These are phyloP conservation scores for Wickerhamiella sergipiensis DNA, from an alignment of 805 yeast genomes.

Conservation along the genomic window DNA sequence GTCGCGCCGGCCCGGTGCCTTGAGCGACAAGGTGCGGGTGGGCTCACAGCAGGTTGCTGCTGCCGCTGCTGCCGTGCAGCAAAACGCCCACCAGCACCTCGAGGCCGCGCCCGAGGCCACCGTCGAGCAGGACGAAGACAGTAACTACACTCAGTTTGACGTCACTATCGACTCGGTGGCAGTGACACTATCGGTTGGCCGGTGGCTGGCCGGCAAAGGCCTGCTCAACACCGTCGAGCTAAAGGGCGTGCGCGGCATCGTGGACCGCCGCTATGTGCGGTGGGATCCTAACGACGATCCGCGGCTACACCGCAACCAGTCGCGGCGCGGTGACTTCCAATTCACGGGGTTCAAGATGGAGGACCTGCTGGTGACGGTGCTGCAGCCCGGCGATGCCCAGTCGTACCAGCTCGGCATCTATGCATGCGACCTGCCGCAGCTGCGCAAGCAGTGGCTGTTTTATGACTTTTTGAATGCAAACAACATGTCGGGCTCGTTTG, in stretches of 20 bases:
- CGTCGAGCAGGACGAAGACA: conserved; percentile 47
- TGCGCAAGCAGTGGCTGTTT: conserved; percentile 88
- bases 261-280: conserved; percentile 75
- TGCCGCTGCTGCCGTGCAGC: conserved; percentile 34
- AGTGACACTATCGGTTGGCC: conserved; percentile 63
- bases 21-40: conserved; percentile 38
- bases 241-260: conserved; percentile 79
- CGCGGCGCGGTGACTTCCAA: conserved; percentile 85
- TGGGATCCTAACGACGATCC: conserved; percentile 82
- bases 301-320: conserved; percentile 54
- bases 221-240: conserved; percentile 67
- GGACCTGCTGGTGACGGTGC: conserved; percentile 69
- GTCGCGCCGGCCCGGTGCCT: conserved; percentile 60
- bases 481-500: conserved; percentile 80
- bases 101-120: conserved; percentile 3
- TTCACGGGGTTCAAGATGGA: conserved; percentile 69
- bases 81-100: conserved; percentile 4
- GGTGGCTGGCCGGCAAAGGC: conserved; percentile 87
- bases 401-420: conserved; percentile 82
- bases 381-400: conserved; percentile 63
- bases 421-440: conserved; percentile 62
- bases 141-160: conserved; percentile 93
- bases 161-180: conserved; percentile 75
- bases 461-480: conserved; percentile 77
- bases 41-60: conserved; percentile 65